A percentile compares a stretch with the other conserved stretches of the same genome.
Conservation (phyloP, 306 rosid species). For the Acacia confusa region DNA sequence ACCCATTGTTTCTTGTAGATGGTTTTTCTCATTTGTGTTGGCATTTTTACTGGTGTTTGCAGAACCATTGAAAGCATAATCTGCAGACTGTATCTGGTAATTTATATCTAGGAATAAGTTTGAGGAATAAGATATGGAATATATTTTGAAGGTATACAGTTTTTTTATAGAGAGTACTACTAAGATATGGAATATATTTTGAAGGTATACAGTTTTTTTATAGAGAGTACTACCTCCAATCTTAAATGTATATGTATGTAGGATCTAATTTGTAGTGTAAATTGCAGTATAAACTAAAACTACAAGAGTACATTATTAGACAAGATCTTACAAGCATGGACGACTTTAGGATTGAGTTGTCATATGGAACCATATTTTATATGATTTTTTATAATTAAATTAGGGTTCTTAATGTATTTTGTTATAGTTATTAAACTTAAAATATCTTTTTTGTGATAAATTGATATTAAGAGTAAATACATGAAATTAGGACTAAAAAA, state of each 20-base stretch:
- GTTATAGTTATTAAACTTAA: too few relatives aligned
- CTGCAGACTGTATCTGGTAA: not conserved
- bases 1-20: not conserved
- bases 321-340: not conserved
- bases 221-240: too few relatives aligned
- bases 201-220: not conserved
- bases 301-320: not conserved
- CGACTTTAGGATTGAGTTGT: not conserved
- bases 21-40: not conserved
- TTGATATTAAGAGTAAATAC: too few relatives aligned
- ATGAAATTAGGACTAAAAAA: too few relatives aligned
- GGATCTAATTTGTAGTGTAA: too few relatives aligned
- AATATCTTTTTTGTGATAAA: too few relatives aligned
- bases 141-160: not conserved
- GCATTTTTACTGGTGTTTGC: not conserved
- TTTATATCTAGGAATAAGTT: not conserved
- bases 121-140: not conserved
- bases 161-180: too few relatives aligned
- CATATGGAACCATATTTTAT: too few relatives aligned
- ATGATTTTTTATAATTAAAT: too few relatives aligned
- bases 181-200: not conserved
- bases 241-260: too few relatives aligned
- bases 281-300: too few relatives aligned
- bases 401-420: too few relatives aligned
- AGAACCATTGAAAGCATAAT: not conserved